Percentiles rank a stretch among this genome's conserved stretches.
phyloP scores from a whole-genome alignment of 495 filamentous ascomycete species.

The Thermothielavioides terrestris region DNA sequence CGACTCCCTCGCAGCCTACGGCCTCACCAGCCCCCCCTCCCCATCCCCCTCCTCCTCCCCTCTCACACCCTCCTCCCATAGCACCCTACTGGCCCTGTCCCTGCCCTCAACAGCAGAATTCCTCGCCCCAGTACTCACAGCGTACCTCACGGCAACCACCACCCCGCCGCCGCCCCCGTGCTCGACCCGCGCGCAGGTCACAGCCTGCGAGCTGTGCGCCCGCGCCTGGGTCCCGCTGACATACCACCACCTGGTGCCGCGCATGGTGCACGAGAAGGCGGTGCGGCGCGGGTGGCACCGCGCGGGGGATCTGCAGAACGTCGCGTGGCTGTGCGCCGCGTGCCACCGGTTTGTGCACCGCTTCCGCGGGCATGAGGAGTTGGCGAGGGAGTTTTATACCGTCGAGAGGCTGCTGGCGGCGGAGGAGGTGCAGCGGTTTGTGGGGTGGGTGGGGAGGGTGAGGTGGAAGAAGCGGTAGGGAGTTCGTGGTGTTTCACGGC shows the following conservation, averaged over 20 bases:
- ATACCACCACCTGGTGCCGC: slow-evolving; percentile 81
- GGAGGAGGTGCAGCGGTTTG: slow-evolving; percentile 66
- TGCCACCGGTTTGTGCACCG: slow-evolving; percentile 83
- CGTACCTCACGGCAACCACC: slow-evolving; percentile 48
- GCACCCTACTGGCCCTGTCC: background rate
- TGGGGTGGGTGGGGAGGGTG: slow-evolving; percentile 54
- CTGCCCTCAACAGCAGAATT: slow-evolving; percentile 34
- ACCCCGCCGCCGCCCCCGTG: slow-evolving; percentile 54
- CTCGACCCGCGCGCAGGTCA: slow-evolving; percentile 37
- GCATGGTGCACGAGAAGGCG: slow-evolving; percentile 67
- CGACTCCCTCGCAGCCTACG: slow-evolving; percentile 58
- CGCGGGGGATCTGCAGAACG: slow-evolving; percentile 63
- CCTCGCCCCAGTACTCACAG: slow-evolving; percentile 50
- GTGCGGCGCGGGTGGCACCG: slow-evolving; percentile 75
- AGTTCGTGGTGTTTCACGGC: background rate
- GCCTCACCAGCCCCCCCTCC: slow-evolving; percentile 31
- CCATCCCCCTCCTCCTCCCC: slow-evolving; percentile 17
- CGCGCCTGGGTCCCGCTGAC: slow-evolving; percentile 67
- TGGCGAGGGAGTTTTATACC: slow-evolving; percentile 65
- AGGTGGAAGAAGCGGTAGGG: slow-evolving; percentile 46
- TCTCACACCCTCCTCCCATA: background rate
- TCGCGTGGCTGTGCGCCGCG: slow-evolving; percentile 83
- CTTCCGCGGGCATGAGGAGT: slow-evolving; percentile 67
- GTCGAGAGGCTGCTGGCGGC: slow-evolving; percentile 59
- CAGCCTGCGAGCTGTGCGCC: slow-evolving; percentile 74